Evolutionary conservation across 768 basidiomycete species (phyloP), one percentile per base, ranked within the genome.

Genomic region (Coprinellus micaceus): DNA sequence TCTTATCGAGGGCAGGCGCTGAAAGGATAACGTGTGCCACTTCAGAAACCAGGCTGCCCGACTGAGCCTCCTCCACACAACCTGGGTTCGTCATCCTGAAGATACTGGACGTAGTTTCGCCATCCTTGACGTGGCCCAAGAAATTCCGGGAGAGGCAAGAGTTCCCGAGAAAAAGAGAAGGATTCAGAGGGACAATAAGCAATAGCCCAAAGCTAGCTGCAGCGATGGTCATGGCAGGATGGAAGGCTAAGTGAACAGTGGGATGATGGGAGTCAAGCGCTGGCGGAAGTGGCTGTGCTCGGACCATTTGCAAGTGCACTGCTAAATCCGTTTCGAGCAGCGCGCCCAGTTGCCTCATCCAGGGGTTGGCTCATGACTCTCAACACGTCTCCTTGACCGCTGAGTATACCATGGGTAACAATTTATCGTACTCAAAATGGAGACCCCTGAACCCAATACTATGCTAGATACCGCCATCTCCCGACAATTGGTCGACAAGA

Each of bases 401-500:
- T 26, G 29, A 12, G 21, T 46, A 22, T 22, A 52, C 24, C 36
- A 57, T 57, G 56, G 51, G 56, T 57, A 49, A 19, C 19, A 10
- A 25, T 33, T 17, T 19, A 40, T 17, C 25, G 7, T 13, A 37
- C n/a, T 4, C 22, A 26, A 26, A 46, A 49, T 40, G 21, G 2
- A 28, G 33, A 28, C 17, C 26, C 7, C 33, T 36, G 19, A 36
- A 9, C n/a, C 36, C 4, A 13, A 10, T 11, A 10, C 4, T 2
- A 15, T 9, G 17, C 12, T 30, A 93, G 91, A 94, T 64, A 75
- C 84, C 54, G 80, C 83, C 58, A 82, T 92, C 48, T 77, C 88
- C 41, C 88, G 87, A 68, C 91, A 91, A 67, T 77, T 94, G 56
- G 81, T 91, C 46, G 91, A 94, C 83, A 93, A 93, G 78, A 88